Evolutionary conservation across 768 basidiomycete species (phyloP).

Genomic region (Crassisporium funariophilum): DNA sequence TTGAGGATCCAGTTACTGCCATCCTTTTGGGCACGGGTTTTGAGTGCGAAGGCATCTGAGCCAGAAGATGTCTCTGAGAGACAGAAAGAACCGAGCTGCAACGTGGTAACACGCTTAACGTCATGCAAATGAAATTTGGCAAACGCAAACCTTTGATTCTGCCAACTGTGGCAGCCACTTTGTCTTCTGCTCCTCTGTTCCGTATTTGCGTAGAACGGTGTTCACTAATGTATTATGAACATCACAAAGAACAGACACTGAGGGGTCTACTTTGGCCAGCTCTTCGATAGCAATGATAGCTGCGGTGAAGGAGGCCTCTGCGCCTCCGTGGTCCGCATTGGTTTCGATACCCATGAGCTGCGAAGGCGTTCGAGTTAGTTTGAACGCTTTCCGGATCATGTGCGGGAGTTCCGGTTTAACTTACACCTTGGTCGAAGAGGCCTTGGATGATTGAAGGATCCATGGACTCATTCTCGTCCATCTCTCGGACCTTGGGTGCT

Average conservation of each 20-base stretch:
- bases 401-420: conserved; percentile 27
- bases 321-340: conserved; percentile 76
- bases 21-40: conserved; percentile 88
- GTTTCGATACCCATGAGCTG: conserved; percentile 99
- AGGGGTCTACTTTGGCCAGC: conserved; percentile 93
- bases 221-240: conserved; percentile 99
- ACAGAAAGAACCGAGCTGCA: conserved; percentile 92
- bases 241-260: conserved; percentile 94
- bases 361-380: conserved; percentile 1
- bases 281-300: conserved; percentile 98
- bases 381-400: background rate
- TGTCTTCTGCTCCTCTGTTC: conserved; percentile 79
- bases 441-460: conserved; percentile 84
- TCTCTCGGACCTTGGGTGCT: conserved; percentile 88
- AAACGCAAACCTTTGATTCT: conserved; percentile 61
- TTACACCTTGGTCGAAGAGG: conserved; percentile 92
- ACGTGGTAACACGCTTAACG: conserved; percentile 1
- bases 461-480: conserved; percentile 98
- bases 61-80: conserved; percentile 92
- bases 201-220: conserved; percentile 89
- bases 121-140: background rate
- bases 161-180: conserved; percentile 88
- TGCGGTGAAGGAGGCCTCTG: conserved; percentile 90
- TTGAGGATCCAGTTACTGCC: conserved; percentile 87
- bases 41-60: conserved; percentile 95